These are phyloP conservation scores for Crithidia bombi DNA, from an alignment of 208 protist genomes.

Conservation along the genomic window DNA sequence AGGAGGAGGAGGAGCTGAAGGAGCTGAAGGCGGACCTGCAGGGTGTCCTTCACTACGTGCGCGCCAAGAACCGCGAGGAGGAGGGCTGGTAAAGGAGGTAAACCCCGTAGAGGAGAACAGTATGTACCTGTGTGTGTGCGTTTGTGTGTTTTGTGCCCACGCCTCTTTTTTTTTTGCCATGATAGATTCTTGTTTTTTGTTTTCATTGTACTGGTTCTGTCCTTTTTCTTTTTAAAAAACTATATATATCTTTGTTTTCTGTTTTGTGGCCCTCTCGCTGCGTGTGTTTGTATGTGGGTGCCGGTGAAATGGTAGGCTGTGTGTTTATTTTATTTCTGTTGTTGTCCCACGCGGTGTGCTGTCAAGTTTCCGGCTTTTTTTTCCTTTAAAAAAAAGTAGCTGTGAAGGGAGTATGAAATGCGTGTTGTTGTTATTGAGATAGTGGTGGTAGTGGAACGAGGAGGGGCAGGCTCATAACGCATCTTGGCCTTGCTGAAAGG, in stretches of 20 bases:
- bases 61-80: slow-evolving; percentile 72
- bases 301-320: background rate
- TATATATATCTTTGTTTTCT: slow-evolving; percentile 8
- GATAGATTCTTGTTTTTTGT: slow-evolving; percentile 7
- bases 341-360: no score
- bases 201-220: slow-evolving; percentile 23
- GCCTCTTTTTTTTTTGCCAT: background rate
- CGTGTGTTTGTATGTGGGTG: background rate
- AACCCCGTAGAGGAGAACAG: background rate
- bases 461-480: no score
- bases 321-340: background rate
- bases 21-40: slow-evolving; percentile 79
- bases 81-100: slow-evolving; percentile 45
- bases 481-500: no score
- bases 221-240: slow-evolving; percentile 9
- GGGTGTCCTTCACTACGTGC: slow-evolving; percentile 80
- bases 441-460: no score
- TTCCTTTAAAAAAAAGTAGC: no score
- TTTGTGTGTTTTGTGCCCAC: no score
- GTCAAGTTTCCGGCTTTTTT: no score
- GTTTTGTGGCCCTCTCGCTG: background rate
- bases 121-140: background rate
- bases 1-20: slow-evolving; percentile 71
- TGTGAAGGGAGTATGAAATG: no score
- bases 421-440: no score